Conservation (phyloP, 2,329 filamentous ascomycete species). For the Venturia pyrina region DNA sequence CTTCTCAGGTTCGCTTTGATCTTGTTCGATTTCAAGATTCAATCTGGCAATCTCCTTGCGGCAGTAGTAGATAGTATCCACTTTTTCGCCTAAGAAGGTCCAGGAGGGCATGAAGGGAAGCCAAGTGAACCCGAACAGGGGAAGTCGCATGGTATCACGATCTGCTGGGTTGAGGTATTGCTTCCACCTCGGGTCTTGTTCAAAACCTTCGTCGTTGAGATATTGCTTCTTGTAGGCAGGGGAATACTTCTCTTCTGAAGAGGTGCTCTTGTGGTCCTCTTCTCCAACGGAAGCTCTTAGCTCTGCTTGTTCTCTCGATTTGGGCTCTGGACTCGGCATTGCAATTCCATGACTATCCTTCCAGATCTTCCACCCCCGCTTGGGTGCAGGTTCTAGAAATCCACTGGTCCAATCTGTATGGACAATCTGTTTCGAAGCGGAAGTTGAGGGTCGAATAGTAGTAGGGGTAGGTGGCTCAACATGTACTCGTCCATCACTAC, state of each 20-base stretch:
- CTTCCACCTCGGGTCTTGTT: slow-evolving; percentile 54
- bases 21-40: slow-evolving; percentile 84
- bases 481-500: background rate
- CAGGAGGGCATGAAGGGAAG: slow-evolving; percentile 64
- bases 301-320: slow-evolving; percentile 26
- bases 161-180: slow-evolving; percentile 73
- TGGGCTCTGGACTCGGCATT: slow-evolving; percentile 36
- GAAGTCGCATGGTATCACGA: slow-evolving; percentile 73
- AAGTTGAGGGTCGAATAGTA: background rate
- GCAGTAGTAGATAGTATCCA: slow-evolving; percentile 90
- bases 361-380: slow-evolving; percentile 22
- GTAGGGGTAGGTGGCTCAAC: background rate
- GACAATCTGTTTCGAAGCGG: background rate
- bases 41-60: slow-evolving; percentile 76
- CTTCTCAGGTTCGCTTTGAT: slow-evolving; percentile 74
- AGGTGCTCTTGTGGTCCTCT: slow-evolving; percentile 19
- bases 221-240: slow-evolving; percentile 25
- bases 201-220: slow-evolving; percentile 20
- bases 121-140: slow-evolving; percentile 52
- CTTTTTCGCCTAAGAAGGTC: slow-evolving; percentile 73
- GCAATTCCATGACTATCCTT: slow-evolving; percentile 22
- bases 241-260: slow-evolving; percentile 19
- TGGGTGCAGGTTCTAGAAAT: slow-evolving; percentile 18
- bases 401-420: slow-evolving; percentile 21
- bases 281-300: slow-evolving; percentile 17